Evolutionary conservation across 306 rosid genomes (phyloP), one percentile per base, ranked within the genome.

Genomic region (Arachis stenosperma): DNA sequence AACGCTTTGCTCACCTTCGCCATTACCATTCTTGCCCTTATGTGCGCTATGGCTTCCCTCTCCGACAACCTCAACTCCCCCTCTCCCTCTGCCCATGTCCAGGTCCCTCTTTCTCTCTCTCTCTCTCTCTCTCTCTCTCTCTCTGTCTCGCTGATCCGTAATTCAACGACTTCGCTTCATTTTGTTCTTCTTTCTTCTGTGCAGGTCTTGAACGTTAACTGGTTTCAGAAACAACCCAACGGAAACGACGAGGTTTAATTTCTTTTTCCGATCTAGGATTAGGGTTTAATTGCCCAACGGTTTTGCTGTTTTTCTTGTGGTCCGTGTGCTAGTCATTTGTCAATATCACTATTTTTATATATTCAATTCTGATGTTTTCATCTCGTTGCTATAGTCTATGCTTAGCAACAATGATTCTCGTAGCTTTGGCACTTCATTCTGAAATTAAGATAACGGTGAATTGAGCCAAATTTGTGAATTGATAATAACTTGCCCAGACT

Each of bases 171-270:
- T 4, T 27, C 48, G 48, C 36, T 7, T 15, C 71, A n/a, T 51
- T 51, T 42, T 10, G 10, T 74, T 69, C 44, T 5, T 9, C 37
- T 65, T 65, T 4, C 22, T 9, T 57, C 7, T 56, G 74, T 65
- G 15, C 46, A 89, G 99, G 97, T 91, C 1, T 66, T 87, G 88
- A 88, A 87, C 46, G 84, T 89, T 59, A 88, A 89, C 74, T 87
- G 96, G 99, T 91, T 91, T 64, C 95, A 86, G 86, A 89, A 89
- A 88, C 99, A 94, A 83, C 91, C 91, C 10, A 83, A 84, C 69
- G 96, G 96, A 76, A 87, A 94, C 52, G 97, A 91, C 61, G 99
- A 94, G 93, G 99, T 94, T 33, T 33, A 2, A 2, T 33, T 33
- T 33, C 37, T 33, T 40, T 56, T 36, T 67, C 17, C 15, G 44